A percentile compares a stretch with the other conserved stretches of the same genome.
Evolutionary conservation across 1,139 yeast species (phyloP).

Genomic region (Taphrina betulina): DNA sequence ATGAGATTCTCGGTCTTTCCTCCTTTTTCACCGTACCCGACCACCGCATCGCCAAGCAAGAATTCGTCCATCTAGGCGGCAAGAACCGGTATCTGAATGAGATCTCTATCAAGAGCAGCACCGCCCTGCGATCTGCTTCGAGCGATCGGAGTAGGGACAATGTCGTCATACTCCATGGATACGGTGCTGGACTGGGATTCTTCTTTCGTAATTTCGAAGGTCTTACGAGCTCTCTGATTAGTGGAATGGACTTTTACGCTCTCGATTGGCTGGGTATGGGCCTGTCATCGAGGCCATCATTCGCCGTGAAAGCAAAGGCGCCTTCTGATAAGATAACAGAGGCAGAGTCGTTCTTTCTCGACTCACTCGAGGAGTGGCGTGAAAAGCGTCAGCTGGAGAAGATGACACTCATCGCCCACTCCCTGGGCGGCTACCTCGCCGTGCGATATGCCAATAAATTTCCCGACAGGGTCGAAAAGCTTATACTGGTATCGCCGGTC

Average conservation of each 20-base stretch:
- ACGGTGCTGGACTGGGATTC: conserved; percentile 85
- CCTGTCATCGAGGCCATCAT: conserved; percentile 63
- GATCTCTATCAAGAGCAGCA: conserved; percentile 48
- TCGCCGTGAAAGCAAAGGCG: conserved; percentile 44
- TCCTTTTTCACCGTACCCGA: conserved; percentile 59
- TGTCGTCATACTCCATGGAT: conserved; percentile 80
- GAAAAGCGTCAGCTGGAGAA: conserved; percentile 50
- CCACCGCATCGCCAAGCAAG: conserved; percentile 50
- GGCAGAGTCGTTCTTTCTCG: conserved; percentile 74
- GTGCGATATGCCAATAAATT: conserved; percentile 73
- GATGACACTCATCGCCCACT: conserved; percentile 81
- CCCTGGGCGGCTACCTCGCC: conserved; percentile 87
- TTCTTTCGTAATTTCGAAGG: conserved; percentile 72
- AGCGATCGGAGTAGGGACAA: conserved; percentile 35
- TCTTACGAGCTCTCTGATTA: conserved; percentile 47
- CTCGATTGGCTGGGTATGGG: conserved; percentile 87
- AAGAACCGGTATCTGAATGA: conserved; percentile 58
- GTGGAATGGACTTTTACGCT: conserved; percentile 56
- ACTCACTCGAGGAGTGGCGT: conserved; percentile 85
- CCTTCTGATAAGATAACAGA: conserved; percentile 45
- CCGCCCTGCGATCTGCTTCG: conserved; percentile 34
- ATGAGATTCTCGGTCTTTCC: conserved; percentile 51
- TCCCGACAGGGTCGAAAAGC: conserved; percentile 62
- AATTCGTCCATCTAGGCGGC: conserved; percentile 53
- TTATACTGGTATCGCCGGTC: conserved; percentile 81